A percentile compares a stretch with the other conserved stretches of the same genome.
phyloP scores from a whole-genome alignment of 495 filamentous ascomycete genomes.

The Talaromyces liani region DNA sequence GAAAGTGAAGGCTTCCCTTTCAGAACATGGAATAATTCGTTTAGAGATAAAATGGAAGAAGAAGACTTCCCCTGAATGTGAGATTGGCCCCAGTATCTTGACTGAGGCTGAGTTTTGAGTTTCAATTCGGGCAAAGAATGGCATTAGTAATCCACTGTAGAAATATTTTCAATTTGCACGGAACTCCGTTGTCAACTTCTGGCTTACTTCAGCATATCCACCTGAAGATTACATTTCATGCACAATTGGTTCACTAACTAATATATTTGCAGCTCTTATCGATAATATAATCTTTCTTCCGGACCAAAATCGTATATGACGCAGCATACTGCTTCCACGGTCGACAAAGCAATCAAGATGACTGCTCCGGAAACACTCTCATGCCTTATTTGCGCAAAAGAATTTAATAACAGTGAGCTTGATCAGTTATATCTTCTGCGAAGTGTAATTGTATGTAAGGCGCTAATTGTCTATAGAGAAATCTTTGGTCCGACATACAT shows the following conservation, averaged over 20 bases:
- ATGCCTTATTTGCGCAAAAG: neutral
- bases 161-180: neutral
- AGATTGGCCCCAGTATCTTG: neutral
- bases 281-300: neutral
- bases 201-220: neutral
- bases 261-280: neutral
- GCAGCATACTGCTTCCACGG: neutral
- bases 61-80: neutral
- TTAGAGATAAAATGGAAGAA: neutral
- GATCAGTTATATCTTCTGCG: neutral
- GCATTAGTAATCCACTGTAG: slow-evolving; percentile 2
- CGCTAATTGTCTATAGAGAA: neutral
- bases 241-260: neutral
- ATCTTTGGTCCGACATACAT: neutral
- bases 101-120: neutral
- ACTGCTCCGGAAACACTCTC: neutral
- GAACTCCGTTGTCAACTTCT: slow-evolving; percentile 3
- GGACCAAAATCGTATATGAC: neutral
- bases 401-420: neutral
- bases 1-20: neutral
- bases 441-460: neutral
- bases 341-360: neutral
- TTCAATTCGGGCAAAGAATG: neutral
- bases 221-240: neutral
- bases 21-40: neutral